Base-by-base conservation (phyloP, 78 protist species). In the Speleostelium caveatum region DNA sequence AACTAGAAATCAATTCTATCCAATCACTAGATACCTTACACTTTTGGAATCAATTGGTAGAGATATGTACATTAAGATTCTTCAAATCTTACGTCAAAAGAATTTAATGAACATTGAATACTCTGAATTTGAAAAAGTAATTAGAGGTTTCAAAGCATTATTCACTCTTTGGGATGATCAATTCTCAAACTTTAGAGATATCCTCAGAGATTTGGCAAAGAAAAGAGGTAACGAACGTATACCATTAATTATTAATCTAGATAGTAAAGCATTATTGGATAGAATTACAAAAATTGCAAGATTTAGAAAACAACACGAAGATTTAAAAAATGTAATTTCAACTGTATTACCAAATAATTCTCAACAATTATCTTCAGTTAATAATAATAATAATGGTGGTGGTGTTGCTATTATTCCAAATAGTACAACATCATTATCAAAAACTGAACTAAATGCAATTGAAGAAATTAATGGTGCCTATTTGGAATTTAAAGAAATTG, bases 251-350 rank as follows among this genome's bases (percentile, higher is more conserved):
- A 65, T 61, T 22, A 53, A 65, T 28, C 35, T 75, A 30, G 91
- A 73, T 30, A 76, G 67, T 51, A 42, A 39, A 45, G 28, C 51
- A 17, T 76, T 92, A 38, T 58, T 67, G 16, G 92, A 80, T 21
- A 90, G 95, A 49, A 53, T 94, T 24, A 21, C 61, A 24, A 56
- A 68, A 36, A 67, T 94, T 28, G 51, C 66, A 12, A 55, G 35
- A 51, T 95, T 95, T 89, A 67, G 96, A 30, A 24, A 58, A 60
- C 92, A 93, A 69, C 96, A 96, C 87, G 95, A 95, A 49, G 89
- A 86, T 65, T 68, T 96, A 41, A 67, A 73, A 62, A 41, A 22
- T 45, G 95, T 94, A 0, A 67, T 96, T 32, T 65, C 53, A 16
- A 60, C 76, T 4, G 95, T 94, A 8, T 53, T 93, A 28, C 79